Percentiles rank a stretch among this genome's conserved stretches.
Conservation (phyloP, 805 yeast species). For the Maudiozyma pseudohumilis region DNA sequence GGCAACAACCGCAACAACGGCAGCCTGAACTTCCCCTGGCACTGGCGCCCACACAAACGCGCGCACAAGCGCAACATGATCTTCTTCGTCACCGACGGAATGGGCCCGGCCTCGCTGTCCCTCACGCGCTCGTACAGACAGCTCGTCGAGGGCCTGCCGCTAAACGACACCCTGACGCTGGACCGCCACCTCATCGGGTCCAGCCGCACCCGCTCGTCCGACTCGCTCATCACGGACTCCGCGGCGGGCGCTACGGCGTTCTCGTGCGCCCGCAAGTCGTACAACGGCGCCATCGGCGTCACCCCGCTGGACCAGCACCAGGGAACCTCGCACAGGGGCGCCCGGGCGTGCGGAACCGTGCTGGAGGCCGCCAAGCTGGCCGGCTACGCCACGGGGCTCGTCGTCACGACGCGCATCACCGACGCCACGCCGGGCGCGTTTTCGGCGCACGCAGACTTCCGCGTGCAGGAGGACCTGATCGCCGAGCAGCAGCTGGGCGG, state of each 20-base stretch:
- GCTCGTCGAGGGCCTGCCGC: slow-evolving; percentile 33
- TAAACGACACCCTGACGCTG: slow-evolving; percentile 47
- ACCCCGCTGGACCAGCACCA: slow-evolving; percentile 38
- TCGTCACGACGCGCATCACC: slow-evolving; percentile 84
- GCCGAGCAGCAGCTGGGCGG: slow-evolving; percentile 82
- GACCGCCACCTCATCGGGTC: slow-evolving; percentile 72
- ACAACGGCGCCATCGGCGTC: slow-evolving; percentile 91
- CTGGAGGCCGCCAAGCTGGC: slow-evolving; percentile 76
- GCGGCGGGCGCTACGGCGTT: slow-evolving; percentile 98
- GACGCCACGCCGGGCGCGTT: slow-evolving; percentile 95
- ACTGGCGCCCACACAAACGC: not conserved
- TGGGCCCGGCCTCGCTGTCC: slow-evolving; percentile 84
- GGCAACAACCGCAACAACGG: too few species aligned
- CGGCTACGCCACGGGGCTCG: slow-evolving; percentile 81
- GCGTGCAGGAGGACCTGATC: slow-evolving; percentile 74
- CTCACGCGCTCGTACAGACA: slow-evolving; percentile 71
- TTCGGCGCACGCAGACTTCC: slow-evolving; percentile 64
- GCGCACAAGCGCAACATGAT: slow-evolving; percentile 57
- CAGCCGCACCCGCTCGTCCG: slow-evolving; percentile 72
- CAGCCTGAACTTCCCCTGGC: too few species aligned
- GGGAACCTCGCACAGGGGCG: too few species aligned
- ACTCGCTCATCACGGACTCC: slow-evolving; percentile 78
- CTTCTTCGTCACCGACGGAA: slow-evolving; percentile 90
- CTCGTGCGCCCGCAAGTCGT: slow-evolving; percentile 71
- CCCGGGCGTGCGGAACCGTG: slow-evolving; percentile 87